phyloP scores from a whole-genome alignment of 1,284 basidiomycete species.

The Microbotryum scabiosae region DNA sequence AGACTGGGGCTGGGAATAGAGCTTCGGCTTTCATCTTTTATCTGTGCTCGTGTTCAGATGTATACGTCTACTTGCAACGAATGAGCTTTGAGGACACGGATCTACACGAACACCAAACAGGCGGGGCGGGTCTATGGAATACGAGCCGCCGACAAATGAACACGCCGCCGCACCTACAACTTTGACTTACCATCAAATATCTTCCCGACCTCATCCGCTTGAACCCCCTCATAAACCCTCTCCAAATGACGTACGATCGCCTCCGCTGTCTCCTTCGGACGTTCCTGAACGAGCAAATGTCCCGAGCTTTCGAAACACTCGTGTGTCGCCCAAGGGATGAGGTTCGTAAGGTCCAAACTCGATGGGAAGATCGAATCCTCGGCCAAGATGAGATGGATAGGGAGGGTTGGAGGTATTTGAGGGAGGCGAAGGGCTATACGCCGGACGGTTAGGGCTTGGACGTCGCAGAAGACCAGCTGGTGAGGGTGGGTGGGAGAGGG shows the following conservation, averaged over 20 bases:
- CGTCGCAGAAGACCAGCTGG: constrained; percentile 32
- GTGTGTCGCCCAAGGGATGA: constrained; percentile 24
- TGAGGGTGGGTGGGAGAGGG: not conserved
- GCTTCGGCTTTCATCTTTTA: not conserved
- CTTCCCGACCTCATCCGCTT: too few relatives aligned
- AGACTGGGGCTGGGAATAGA: not conserved
- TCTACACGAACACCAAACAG: not conserved
- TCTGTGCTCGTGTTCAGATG: not conserved
- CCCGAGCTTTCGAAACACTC: constrained; percentile 31
- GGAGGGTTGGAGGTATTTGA: constrained; percentile 16
- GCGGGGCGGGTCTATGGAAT: too few relatives aligned
- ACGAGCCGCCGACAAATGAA: too few relatives aligned
- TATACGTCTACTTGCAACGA: not conserved
- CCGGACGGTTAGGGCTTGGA: constrained; percentile 17
- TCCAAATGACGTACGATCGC: constrained; percentile 39
- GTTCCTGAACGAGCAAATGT: constrained; percentile 45
- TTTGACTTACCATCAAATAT: too few relatives aligned
- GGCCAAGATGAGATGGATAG: constrained; percentile 31
- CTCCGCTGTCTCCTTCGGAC: constrained; percentile 39
- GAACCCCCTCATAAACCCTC: constrained; percentile 26
- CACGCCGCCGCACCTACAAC: too few relatives aligned
- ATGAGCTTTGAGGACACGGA: not conserved
- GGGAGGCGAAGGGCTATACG: constrained; percentile 24
- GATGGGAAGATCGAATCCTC: constrained; percentile 18
- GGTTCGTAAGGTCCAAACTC: constrained; percentile 9